Evolutionary conservation across 192 early-diverging fungal genomes (phyloP).

Genomic region (Lobosporangium transversale): DNA sequence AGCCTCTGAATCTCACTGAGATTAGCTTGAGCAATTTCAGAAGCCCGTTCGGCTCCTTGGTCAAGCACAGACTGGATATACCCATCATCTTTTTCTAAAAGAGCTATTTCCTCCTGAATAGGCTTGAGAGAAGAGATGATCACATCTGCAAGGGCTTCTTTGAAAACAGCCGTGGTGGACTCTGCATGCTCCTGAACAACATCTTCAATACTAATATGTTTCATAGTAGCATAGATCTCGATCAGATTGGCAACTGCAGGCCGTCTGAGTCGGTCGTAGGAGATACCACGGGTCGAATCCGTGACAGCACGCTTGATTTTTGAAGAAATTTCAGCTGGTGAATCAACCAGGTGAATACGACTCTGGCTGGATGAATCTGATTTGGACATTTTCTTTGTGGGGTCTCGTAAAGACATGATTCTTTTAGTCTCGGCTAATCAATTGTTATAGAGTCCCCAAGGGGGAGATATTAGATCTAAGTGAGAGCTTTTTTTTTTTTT

Average conservation of each 20-base stretch:
- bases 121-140: conserved; percentile 69
- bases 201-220: conserved; percentile 49
- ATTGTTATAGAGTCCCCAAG: not conserved
- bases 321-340: conserved; percentile 65
- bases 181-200: conserved; percentile 60
- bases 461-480: not conserved
- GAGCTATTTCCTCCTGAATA: conserved; percentile 70
- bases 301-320: conserved; percentile 81
- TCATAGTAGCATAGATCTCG: conserved; percentile 74
- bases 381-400: conserved; percentile 89
- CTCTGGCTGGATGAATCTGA: conserved; percentile 74
- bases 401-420: conserved; percentile 87
- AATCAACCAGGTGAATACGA: conserved; percentile 82
- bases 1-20: conserved; percentile 63
- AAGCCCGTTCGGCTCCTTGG: conserved; percentile 72
- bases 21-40: conserved; percentile 65
- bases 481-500: not conserved
- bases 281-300: conserved; percentile 72
- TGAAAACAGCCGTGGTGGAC: conserved; percentile 71
- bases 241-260: conserved; percentile 90
- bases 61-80: conserved; percentile 74
- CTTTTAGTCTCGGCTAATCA: conserved; percentile 66
- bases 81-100: conserved; percentile 65
- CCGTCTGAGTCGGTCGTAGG: conserved; percentile 73
- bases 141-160: conserved; percentile 76